A percentile compares a stretch with the other conserved stretches of the same genome.
Conservation (phyloP, 1,284 basidiomycete species). For the Cryptococcus sp. region DNA sequence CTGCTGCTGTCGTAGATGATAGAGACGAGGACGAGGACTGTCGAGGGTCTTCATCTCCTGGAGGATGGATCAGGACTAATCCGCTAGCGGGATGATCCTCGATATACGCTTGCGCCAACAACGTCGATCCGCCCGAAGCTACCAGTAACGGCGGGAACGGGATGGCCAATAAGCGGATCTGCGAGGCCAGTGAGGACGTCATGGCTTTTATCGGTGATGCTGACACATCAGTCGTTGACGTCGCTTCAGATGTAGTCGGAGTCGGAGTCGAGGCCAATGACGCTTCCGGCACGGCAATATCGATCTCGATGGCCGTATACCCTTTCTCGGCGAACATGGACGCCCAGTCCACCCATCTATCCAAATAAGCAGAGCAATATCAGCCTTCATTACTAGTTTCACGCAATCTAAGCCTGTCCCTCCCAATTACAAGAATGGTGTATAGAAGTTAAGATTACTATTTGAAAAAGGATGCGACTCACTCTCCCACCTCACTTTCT, state of each 20-base stretch:
- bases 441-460: background rate
- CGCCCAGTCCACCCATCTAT: conserved; percentile 48
- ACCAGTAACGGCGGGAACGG: conserved; percentile 68
- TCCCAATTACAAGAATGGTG: background rate
- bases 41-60: conserved; percentile 46
- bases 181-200: conserved; percentile 37
- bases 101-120: conserved; percentile 68
- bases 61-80: conserved; percentile 64
- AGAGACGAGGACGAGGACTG: conserved; percentile 12
- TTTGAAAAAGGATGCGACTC: conserved; percentile 7
- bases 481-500: conserved; percentile 22
- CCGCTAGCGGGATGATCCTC: conserved; percentile 65
- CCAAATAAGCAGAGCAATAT: background rate
- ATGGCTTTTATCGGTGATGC: conserved; percentile 24
- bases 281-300: conserved; percentile 53
- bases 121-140: conserved; percentile 57
- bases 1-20: background rate
- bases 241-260: conserved; percentile 3
- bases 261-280: conserved; percentile 36
- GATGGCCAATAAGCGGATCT: conserved; percentile 56
- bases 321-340: conserved; percentile 62
- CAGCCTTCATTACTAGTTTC: background rate
- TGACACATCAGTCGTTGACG: conserved; percentile 1
- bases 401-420: background rate
- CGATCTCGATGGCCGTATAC: conserved; percentile 63